Percentiles rank a stretch among this genome's conserved stretches.
These are phyloP conservation scores for Mortierella sp. DNA, from an alignment of 371 early-diverging fungal species.

Conservation along the genomic window DNA sequence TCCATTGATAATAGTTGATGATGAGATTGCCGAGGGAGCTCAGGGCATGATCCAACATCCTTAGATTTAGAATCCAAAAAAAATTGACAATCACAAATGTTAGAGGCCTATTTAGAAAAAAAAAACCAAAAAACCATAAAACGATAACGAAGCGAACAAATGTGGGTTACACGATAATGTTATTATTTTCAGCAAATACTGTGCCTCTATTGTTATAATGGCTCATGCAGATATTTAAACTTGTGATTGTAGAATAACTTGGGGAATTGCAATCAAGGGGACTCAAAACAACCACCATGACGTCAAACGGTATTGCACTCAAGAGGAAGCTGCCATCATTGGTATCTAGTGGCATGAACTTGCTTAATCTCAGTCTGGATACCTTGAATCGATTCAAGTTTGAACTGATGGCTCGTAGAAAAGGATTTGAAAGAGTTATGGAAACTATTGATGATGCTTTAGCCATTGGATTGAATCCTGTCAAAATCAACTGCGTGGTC, in stretches of 20 bases:
- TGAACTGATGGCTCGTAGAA: conserved; percentile 89
- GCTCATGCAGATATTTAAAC: conserved; percentile 4
- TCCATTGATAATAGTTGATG: neutral
- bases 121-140: neutral
- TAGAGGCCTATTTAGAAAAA: neutral
- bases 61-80: neutral
- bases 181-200: no score
- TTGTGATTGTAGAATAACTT: conserved; percentile 64
- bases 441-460: conserved; percentile 80
- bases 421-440: conserved; percentile 83
- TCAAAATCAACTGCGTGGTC: conserved; percentile 94
- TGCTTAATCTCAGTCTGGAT: conserved; percentile 92
- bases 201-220: no score
- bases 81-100: neutral
- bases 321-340: conserved; percentile 83
- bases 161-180: no score
- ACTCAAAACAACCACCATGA: conserved; percentile 87
- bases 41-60: neutral
- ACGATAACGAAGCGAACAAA: no score
- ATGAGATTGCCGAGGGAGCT: neutral
- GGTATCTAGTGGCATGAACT: conserved; percentile 82
- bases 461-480: conserved; percentile 70
- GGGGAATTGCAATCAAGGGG: conserved; percentile 79
- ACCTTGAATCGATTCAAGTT: conserved; percentile 90
- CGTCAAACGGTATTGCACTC: conserved; percentile 93